These are phyloP conservation scores for Boletus tomentosulus DNA, from an alignment of 768 basidiomycete species.

Conservation along the genomic window DNA sequence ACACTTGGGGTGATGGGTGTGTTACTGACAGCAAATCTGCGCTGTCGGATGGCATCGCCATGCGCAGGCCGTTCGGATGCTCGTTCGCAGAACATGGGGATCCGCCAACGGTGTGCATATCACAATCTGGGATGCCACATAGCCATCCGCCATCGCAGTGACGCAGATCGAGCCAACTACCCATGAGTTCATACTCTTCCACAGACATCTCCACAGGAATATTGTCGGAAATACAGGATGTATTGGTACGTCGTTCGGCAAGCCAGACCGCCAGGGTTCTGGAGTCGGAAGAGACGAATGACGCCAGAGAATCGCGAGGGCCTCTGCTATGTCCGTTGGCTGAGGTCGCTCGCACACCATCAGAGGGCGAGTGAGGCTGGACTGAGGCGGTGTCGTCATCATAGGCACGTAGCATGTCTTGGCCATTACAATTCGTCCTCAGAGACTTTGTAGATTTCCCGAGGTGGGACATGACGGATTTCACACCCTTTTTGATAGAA, in stretches of 20 bases:
- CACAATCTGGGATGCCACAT: slow-evolving; percentile 28
- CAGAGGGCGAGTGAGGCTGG: neutral
- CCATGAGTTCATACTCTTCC: slow-evolving; percentile 45
- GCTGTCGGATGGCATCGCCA: slow-evolving; percentile 25
- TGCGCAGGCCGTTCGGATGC: slow-evolving; percentile 14
- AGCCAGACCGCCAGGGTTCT: slow-evolving; percentile 35
- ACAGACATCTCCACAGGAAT: slow-evolving; percentile 35
- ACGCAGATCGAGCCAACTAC: slow-evolving; percentile 42
- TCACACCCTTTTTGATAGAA: slow-evolving; percentile 24
- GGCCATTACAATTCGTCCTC: slow-evolving; percentile 6
- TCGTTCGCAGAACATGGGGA: slow-evolving; percentile 28
- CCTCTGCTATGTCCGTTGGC: slow-evolving; percentile 10
- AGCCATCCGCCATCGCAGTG: slow-evolving; percentile 21
- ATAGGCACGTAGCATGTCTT: slow-evolving; percentile 8
- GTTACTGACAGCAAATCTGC: slow-evolving; percentile 11
- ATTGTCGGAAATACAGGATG: slow-evolving; percentile 25
- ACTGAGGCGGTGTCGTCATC: slow-evolving; percentile 3
- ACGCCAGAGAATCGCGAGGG: slow-evolving; percentile 22
- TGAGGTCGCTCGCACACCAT: slow-evolving; percentile 2
- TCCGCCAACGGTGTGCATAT: slow-evolving; percentile 31
- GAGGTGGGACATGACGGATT: slow-evolving; percentile 19
- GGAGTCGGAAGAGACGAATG: slow-evolving; percentile 34
- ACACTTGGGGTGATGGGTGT: slow-evolving; percentile 1
- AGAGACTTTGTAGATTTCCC: slow-evolving; percentile 14
- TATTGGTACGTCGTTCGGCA: slow-evolving; percentile 33